These are phyloP conservation scores for Copromyces sp. DNA, from an alignment of 495 filamentous ascomycete species.

Conservation along the genomic window DNA sequence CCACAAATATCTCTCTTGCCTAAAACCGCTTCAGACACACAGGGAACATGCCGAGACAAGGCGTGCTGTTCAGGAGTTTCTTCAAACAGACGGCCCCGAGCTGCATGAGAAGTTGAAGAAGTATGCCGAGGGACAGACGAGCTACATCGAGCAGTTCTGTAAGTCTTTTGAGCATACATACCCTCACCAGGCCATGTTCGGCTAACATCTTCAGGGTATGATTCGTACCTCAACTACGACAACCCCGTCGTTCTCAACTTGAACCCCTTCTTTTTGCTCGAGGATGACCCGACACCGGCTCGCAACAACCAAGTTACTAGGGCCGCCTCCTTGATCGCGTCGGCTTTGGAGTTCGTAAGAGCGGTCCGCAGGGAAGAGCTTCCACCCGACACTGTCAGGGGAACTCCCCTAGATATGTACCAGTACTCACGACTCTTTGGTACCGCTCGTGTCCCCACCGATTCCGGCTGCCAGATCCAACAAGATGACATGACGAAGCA, in stretches of 20 bases:
- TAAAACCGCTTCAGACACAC: slow-evolving; percentile 68
- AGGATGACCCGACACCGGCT: slow-evolving; percentile 94
- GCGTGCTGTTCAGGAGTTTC: slow-evolving; percentile 73
- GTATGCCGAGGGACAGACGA: slow-evolving; percentile 87
- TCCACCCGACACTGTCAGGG: slow-evolving; percentile 75
- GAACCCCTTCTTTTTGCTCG: slow-evolving; percentile 94
- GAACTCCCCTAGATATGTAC: slow-evolving; percentile 87
- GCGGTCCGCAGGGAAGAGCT: slow-evolving; percentile 90
- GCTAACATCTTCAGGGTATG: slow-evolving; percentile 62
- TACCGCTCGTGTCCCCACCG: slow-evolving; percentile 87
- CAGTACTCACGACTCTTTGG: slow-evolving; percentile 95
- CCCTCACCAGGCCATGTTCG: slow-evolving; percentile 2
- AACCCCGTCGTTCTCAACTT: slow-evolving; percentile 96
- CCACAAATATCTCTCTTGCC: slow-evolving; percentile 67
- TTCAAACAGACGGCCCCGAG: slow-evolving; percentile 71
- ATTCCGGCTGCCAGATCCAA: slow-evolving; percentile 91
- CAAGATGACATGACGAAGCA: slow-evolving; percentile 85
- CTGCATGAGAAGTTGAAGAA: slow-evolving; percentile 84
- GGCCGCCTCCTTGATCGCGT: slow-evolving; percentile 84
- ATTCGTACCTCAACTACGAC: slow-evolving; percentile 96
- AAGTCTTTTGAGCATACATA: slow-evolving; percentile 28
- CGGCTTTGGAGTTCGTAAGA: slow-evolving; percentile 83
- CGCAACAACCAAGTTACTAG: slow-evolving; percentile 93
- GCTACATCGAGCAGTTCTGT: slow-evolving; percentile 99
- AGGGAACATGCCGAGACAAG: slow-evolving; percentile 79